phyloP scores from a whole-genome alignment of 495 filamentous ascomycete species.

The Tuber calosporum region DNA sequence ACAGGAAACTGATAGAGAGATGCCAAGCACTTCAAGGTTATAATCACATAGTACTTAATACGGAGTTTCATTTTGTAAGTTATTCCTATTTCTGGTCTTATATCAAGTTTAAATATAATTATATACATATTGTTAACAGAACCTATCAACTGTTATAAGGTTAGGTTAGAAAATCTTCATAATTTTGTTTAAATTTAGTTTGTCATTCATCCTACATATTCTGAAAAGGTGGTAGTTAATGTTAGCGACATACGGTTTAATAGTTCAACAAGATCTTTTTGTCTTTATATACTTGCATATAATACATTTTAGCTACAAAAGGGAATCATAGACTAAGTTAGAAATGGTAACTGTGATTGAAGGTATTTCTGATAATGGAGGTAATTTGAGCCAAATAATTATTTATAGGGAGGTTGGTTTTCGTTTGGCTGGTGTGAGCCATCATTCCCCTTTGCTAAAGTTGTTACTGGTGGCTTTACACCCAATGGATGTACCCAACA shows the following conservation, averaged over 20 bases:
- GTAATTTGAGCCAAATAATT: not conserved
- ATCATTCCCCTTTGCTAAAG: not conserved
- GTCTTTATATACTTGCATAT: not conserved
- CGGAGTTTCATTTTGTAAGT: slow-evolving; percentile 10
- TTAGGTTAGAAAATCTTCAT: slow-evolving; percentile 2
- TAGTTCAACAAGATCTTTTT: not conserved
- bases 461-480: too few relatives aligned
- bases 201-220: too few relatives aligned
- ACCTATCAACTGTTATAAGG: slow-evolving; percentile 1
- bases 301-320: not conserved
- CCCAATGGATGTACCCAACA: too few relatives aligned
- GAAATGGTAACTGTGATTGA: slow-evolving; percentile 15
- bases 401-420: slow-evolving; percentile 2
- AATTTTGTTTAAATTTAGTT: too few relatives aligned
- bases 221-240: too few relatives aligned
- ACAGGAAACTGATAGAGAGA: slow-evolving; percentile 5
- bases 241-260: too few relatives aligned
- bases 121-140: slow-evolving; percentile 2
- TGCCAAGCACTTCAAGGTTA: not conserved
- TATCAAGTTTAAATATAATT: not conserved
- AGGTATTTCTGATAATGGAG: not conserved
- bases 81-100: not conserved
- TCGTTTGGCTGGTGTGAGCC: not conserved
- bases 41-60: slow-evolving; percentile 9
- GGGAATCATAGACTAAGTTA: not conserved